Conservation (phyloP, 2,329 filamentous ascomycete species). For the Polychaeton citri region DNA sequence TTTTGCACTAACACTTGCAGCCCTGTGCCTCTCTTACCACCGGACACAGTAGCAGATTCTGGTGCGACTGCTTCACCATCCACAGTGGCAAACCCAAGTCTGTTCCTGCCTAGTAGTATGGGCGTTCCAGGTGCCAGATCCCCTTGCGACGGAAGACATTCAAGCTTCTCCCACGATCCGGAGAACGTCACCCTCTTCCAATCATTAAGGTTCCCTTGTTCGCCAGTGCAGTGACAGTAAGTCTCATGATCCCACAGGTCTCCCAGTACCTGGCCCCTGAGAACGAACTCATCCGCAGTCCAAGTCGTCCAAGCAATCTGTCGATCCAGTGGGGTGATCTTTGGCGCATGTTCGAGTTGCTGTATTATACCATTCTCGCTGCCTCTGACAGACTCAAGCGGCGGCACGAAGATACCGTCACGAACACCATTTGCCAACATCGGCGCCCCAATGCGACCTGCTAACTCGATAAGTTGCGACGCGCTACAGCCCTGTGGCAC, state of each 20-base stretch:
- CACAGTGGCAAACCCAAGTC: slow-evolving; percentile 7
- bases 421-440: slow-evolving; percentile 58
- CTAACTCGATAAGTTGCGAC: slow-evolving; percentile 35
- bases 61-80: slow-evolving; percentile 10
- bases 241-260: slow-evolving; percentile 47
- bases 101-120: slow-evolving; percentile 1
- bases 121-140: not conserved
- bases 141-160: not conserved
- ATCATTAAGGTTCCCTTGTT: not conserved
- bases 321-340: slow-evolving; percentile 53
- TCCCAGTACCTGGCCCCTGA: slow-evolving; percentile 48
- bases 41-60: slow-evolving; percentile 10
- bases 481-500: slow-evolving; percentile 37
- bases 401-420: slow-evolving; percentile 51
- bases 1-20: slow-evolving; percentile 6
- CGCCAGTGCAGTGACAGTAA: slow-evolving; percentile 6
- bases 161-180: slow-evolving; percentile 10
- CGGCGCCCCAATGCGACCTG: slow-evolving; percentile 53
- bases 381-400: slow-evolving; percentile 23
- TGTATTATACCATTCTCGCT: slow-evolving; percentile 12
- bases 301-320: slow-evolving; percentile 48
- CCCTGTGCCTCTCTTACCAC: slow-evolving; percentile 10
- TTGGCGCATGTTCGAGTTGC: slow-evolving; percentile 48
- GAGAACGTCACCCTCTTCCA: slow-evolving; percentile 10
- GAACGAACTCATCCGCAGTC: slow-evolving; percentile 40